Evolutionary conservation across 306 rosid genomes (phyloP).

Genomic region (Prinsepia uniflora): DNA sequence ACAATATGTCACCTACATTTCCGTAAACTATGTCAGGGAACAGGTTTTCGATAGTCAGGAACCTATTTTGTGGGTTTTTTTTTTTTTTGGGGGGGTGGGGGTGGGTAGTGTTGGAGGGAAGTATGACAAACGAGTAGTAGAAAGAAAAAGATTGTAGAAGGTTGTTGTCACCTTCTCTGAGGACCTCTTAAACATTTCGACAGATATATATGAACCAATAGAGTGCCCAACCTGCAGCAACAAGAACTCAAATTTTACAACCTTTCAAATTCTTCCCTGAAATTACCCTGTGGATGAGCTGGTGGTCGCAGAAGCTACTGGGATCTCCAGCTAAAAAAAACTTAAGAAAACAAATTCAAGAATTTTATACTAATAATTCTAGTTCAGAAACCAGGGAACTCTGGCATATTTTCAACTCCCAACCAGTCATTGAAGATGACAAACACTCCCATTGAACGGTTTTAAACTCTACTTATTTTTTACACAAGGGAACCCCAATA

Average conservation of each 20-base stretch:
- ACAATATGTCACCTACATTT: slow-evolving; percentile 62
- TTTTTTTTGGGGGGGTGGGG: no score
- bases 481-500: neutral
- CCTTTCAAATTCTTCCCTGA: slow-evolving; percentile 16
- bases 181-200: slow-evolving; percentile 54
- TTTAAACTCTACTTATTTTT: neutral
- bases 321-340: slow-evolving; percentile 3
- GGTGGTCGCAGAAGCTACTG: neutral
- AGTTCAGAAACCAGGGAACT: slow-evolving; percentile 17
- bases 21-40: slow-evolving; percentile 27
- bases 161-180: slow-evolving; percentile 53
- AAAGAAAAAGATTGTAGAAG: slow-evolving; percentile 9
- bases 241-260: slow-evolving; percentile 11
- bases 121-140: slow-evolving; percentile 15
- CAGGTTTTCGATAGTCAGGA: slow-evolving; percentile 20
- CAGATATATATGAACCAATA: slow-evolving; percentile 68
- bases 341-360: neutral
- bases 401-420: slow-evolving; percentile 15
- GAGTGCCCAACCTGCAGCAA: slow-evolving; percentile 80
- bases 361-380: slow-evolving; percentile 4
- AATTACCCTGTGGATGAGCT: slow-evolving; percentile 1
- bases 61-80: no score
- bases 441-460: neutral
- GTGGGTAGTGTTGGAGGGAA: neutral
- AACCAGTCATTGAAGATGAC: slow-evolving; percentile 4